Conservation (phyloP, 2,329 filamentous ascomycete species). For the Alternaria sp. region DNA sequence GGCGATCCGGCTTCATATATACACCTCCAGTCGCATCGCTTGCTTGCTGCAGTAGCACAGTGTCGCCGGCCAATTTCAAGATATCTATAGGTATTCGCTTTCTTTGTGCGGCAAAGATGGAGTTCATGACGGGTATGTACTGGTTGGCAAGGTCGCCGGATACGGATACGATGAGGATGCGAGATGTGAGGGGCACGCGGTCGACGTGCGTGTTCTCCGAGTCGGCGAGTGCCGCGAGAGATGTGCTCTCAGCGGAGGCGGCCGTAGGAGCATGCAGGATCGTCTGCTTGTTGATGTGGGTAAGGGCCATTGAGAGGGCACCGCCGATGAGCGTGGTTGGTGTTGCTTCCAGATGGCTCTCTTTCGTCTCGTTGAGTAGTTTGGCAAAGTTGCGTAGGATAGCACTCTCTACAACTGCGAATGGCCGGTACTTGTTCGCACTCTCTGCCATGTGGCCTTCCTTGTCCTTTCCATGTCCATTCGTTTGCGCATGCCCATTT, state of each 20-base stretch:
- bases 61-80: constrained; percentile 80
- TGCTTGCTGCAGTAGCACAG: constrained; percentile 94
- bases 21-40: constrained; percentile 74
- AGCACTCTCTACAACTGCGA: constrained; percentile 82
- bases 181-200: constrained; percentile 68
- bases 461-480: constrained; percentile 26
- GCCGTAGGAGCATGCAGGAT: constrained; percentile 54
- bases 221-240: constrained; percentile 54
- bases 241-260: constrained; percentile 51
- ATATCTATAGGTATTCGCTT: constrained; percentile 91
- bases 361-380: constrained; percentile 74
- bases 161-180: constrained; percentile 89
- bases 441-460: constrained; percentile 45
- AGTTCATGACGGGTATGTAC: constrained; percentile 99
- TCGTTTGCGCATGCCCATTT: constrained; percentile 37
- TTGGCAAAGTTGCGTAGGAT: constrained; percentile 75
- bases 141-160: constrained; percentile 85
- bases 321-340: constrained; percentile 89
- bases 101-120: constrained; percentile 92
- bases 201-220: constrained; percentile 43
- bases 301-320: constrained; percentile 85
- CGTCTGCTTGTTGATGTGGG: constrained; percentile 85
- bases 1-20: constrained; percentile 64
- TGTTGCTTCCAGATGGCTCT: constrained; percentile 65
- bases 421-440: constrained; percentile 93